Conservation (phyloP, 2,329 filamentous ascomycete genomes). For the Diatrype stigma region DNA sequence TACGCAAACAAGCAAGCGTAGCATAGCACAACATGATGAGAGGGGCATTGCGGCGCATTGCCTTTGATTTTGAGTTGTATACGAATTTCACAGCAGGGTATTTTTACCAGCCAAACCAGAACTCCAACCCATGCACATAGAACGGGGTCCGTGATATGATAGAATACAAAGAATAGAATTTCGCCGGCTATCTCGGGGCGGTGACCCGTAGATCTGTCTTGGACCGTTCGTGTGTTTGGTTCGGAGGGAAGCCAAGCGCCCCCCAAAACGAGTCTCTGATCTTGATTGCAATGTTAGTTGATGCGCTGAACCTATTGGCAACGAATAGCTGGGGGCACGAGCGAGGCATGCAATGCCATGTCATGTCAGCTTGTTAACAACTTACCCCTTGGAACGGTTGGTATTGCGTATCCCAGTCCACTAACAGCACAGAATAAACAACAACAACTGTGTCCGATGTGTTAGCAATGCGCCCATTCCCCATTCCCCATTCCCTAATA, state of each 20-base stretch:
- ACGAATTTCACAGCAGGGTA: conserved; percentile 21
- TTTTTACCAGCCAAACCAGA: conserved; percentile 22
- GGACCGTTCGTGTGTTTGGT: conserved; percentile 18
- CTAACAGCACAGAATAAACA: conserved; percentile 56
- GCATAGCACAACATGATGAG: conserved; percentile 12
- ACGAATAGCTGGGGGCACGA: not conserved
- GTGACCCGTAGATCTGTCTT: conserved; percentile 13
- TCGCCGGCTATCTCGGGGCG: conserved; percentile 7
- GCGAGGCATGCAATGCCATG: not conserved
- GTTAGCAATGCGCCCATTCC: not conserved
- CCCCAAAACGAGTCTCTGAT: conserved; percentile 36
- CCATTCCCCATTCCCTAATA: not conserved
- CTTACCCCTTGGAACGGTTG: conserved; percentile 50
- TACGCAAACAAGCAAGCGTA: too few species aligned
- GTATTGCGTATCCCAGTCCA: conserved; percentile 49
- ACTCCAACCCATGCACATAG: conserved; percentile 26
- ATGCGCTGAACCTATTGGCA: not conserved
- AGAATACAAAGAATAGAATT: conserved; percentile 4
- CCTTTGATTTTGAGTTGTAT: not conserved
- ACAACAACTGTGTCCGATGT: conserved; percentile 43
- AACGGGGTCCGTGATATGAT: conserved; percentile 11
- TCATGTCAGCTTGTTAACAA: not conserved
- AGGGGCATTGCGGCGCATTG: not conserved
- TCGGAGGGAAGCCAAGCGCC: conserved; percentile 27
- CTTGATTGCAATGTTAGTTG: conserved; percentile 22